A percentile compares a stretch with the other conserved stretches of the same genome.
phyloP scores from a whole-genome alignment of 208 protist genomes.

The Eutreptiella sp. region DNA sequence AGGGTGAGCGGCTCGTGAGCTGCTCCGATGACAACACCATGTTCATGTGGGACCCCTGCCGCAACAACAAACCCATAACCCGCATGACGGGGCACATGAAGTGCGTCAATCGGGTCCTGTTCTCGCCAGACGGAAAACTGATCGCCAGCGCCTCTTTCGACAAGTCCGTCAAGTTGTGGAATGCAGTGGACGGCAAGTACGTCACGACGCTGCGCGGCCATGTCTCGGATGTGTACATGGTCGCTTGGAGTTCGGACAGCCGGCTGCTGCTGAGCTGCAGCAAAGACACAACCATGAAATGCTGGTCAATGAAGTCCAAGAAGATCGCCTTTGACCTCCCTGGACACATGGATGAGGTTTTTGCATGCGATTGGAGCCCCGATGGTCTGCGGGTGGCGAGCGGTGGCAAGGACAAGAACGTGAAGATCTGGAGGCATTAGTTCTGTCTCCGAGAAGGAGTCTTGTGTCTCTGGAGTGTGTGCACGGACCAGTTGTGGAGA shows the following conservation, averaged over 20 bases:
- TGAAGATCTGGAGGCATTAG: too few species aligned
- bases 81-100: conserved; percentile 87
- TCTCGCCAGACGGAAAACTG: conserved; percentile 91
- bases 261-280: conserved; percentile 85
- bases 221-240: conserved; percentile 93
- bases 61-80: conserved; percentile 64
- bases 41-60: conserved; percentile 88
- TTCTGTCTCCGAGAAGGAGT: too few species aligned
- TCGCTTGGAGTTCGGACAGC: conserved; percentile 89
- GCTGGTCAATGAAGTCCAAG: conserved; percentile 81
- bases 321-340: conserved; percentile 91
- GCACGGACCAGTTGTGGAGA: too few species aligned
- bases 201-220: conserved; percentile 88
- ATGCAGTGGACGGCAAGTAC: conserved; percentile 77
- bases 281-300: conserved; percentile 94
- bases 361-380: conserved; percentile 93
- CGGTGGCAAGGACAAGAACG: conserved; percentile 91
- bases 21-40: conserved; percentile 96
- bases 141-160: conserved; percentile 96
- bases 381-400: conserved; percentile 89
- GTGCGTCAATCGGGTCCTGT: conserved; percentile 87
- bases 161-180: conserved; percentile 95
- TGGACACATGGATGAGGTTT: conserved; percentile 95
- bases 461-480: too few species aligned
- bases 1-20: conserved; percentile 82